A percentile compares a stretch with the other conserved stretches of the same genome.
These are phyloP conservation scores for Diaporthe capsici DNA, from an alignment of 2,329 filamentous ascomycete genomes.

Conservation along the genomic window DNA sequence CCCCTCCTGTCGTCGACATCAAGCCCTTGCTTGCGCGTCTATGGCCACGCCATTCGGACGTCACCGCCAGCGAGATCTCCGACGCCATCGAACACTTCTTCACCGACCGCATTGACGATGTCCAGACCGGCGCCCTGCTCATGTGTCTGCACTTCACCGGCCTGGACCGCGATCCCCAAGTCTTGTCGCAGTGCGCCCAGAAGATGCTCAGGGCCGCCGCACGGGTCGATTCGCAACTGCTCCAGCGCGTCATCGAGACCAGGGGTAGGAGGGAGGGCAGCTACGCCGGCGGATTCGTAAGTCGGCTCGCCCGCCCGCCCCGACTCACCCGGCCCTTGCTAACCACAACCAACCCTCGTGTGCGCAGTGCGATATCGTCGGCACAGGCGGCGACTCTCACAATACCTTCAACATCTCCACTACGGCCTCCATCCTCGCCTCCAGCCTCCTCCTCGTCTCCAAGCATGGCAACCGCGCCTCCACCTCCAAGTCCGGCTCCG, in stretches of 20 bases:
- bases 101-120: conserved; percentile 87
- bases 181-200: conserved; percentile 86
- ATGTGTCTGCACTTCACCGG: conserved; percentile 94
- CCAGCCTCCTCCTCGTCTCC: conserved; percentile 84
- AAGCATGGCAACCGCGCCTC: conserved; percentile 98
- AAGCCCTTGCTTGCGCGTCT: conserved; percentile 81
- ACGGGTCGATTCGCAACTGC: conserved; percentile 74
- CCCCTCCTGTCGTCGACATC: conserved; percentile 65
- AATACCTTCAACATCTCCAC: conserved; percentile 99
- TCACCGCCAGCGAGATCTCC: conserved; percentile 86
- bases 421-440: conserved; percentile 91
- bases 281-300: conserved; percentile 87
- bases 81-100: conserved; percentile 93
- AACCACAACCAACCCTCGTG: conserved; percentile 2
- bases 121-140: conserved; percentile 88
- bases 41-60: conserved; percentile 71
- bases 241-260: conserved; percentile 72
- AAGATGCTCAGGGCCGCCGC: conserved; percentile 88
- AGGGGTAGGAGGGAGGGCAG: conserved; percentile 76
- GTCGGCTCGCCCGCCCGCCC: conserved; percentile 49
- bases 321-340: conserved; percentile 9
- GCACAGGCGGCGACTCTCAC: conserved; percentile 95
- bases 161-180: conserved; percentile 85
- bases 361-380: conserved; percentile 88
- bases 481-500: conserved; percentile 95